phyloP scores from a whole-genome alignment of 371 early-diverging fungal genomes.

The Fennellomyces sp. region DNA sequence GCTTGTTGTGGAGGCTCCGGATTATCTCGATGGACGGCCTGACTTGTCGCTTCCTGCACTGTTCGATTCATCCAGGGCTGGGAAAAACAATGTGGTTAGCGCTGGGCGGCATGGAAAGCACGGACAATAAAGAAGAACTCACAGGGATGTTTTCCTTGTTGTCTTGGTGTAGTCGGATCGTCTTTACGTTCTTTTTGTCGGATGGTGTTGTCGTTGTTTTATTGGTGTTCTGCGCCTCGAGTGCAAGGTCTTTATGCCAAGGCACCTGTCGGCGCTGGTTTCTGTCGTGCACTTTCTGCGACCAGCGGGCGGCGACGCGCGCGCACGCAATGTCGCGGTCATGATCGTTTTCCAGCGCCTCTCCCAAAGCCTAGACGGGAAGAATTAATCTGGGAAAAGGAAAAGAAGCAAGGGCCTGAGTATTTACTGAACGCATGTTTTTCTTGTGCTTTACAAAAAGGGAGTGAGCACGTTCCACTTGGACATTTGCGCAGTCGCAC shows the following conservation, averaged over 20 bases:
- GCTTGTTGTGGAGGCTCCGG: background rate
- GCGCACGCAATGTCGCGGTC: background rate
- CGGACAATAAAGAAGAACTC: background rate
- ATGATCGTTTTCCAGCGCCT: background rate
- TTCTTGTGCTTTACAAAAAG: slow-evolving; percentile 4
- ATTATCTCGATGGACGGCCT: background rate
- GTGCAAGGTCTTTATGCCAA: background rate
- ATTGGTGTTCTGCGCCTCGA: background rate
- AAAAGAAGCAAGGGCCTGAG: background rate
- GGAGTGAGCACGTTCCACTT: background rate
- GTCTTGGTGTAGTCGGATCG: background rate
- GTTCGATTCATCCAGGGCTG: slow-evolving; percentile 1
- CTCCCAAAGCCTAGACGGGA: background rate
- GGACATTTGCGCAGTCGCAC: slow-evolving; percentile 4
- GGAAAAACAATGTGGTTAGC: background rate
- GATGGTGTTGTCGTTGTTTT: background rate
- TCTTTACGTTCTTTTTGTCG: background rate
- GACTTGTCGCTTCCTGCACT: background rate
- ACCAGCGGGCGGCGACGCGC: background rate
- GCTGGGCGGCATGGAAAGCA: background rate
- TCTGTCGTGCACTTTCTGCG: background rate
- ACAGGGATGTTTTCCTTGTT: slow-evolving; percentile 3
- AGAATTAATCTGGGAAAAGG: background rate
- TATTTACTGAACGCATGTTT: background rate
- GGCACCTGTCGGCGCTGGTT: background rate